phyloP scores from a whole-genome alignment of 2,329 filamentous ascomycete species.

The Penicillium rolfsii region DNA sequence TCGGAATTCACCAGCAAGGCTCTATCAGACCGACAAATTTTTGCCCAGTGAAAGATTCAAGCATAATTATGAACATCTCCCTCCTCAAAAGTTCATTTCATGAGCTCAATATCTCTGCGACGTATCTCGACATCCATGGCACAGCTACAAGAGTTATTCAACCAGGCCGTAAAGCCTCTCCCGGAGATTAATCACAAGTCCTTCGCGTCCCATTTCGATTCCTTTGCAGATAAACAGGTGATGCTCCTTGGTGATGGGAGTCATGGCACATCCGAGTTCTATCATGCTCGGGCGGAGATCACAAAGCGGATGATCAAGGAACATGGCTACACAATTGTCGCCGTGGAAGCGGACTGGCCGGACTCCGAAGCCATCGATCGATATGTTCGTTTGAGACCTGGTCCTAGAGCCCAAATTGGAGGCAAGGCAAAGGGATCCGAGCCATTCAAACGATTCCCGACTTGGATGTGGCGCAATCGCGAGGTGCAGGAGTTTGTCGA shows the following conservation, averaged over 20 bases:
- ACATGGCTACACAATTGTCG: slow-evolving; percentile 57
- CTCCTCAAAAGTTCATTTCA: neutral
- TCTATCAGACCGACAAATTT: neutral
- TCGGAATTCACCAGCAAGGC: slow-evolving; percentile 6
- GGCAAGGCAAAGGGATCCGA: slow-evolving; percentile 35
- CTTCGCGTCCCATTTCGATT: slow-evolving; percentile 50
- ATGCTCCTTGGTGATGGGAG: slow-evolving; percentile 53
- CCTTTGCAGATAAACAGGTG: slow-evolving; percentile 44
- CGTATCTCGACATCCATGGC: slow-evolving; percentile 28
- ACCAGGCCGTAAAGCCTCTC: slow-evolving; percentile 41
- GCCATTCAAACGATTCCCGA: slow-evolving; percentile 56
- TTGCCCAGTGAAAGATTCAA: neutral
- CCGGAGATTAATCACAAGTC: slow-evolving; percentile 39
- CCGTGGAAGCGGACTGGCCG: slow-evolving; percentile 59
- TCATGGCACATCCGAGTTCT: slow-evolving; percentile 61
- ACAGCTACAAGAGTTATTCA: slow-evolving; percentile 40
- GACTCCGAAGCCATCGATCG: slow-evolving; percentile 57
- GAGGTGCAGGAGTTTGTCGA: slow-evolving; percentile 57
- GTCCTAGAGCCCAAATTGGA: slow-evolving; percentile 38
- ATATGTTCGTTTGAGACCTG: slow-evolving; percentile 53
- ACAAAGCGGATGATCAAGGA: slow-evolving; percentile 55
- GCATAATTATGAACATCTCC: neutral
- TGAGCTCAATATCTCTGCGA: neutral
- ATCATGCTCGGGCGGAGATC: slow-evolving; percentile 55
- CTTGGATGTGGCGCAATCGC: slow-evolving; percentile 61